These are phyloP conservation scores for Mercurialis annua DNA, from an alignment of 345 rosid species.

Conservation along the genomic window DNA sequence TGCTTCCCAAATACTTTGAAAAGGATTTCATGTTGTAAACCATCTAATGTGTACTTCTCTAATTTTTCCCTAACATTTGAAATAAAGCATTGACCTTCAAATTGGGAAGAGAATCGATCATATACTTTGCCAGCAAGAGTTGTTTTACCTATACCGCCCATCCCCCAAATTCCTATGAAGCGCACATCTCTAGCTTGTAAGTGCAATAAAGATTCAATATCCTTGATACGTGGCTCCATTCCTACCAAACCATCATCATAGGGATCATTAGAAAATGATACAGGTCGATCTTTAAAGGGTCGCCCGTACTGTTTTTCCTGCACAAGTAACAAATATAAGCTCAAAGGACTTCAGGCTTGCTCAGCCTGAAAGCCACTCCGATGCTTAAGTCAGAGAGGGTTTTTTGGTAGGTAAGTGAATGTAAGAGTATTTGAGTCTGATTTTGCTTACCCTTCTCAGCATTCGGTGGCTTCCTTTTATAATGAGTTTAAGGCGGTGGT, in stretches of 20 bases:
- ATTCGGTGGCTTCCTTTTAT: no score
- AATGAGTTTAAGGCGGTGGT: no score
- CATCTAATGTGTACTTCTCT: background rate
- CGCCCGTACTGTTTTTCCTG: no score
- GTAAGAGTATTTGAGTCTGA: no score
- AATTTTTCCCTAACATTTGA: background rate
- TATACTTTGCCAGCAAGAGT: background rate
- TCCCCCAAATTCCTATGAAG: background rate
- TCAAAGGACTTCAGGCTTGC: no score
- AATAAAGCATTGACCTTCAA: background rate
- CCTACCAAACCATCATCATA: conserved; percentile 2
- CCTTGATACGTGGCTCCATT: background rate
- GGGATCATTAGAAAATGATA: background rate
- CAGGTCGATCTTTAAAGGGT: no score
- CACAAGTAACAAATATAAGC: no score
- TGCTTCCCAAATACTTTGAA: background rate
- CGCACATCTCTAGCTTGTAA: background rate
- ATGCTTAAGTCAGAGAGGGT: no score
- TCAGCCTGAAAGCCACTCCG: no score
- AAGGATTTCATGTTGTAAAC: background rate
- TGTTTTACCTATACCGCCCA: conserved; percentile 2
- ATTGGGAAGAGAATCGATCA: background rate
- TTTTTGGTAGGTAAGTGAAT: no score
- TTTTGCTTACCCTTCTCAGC: no score
- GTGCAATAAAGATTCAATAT: background rate